Base-by-base conservation (phyloP, 1,284 basidiomycete genomes). In the Cronartium quercuum region DNA sequence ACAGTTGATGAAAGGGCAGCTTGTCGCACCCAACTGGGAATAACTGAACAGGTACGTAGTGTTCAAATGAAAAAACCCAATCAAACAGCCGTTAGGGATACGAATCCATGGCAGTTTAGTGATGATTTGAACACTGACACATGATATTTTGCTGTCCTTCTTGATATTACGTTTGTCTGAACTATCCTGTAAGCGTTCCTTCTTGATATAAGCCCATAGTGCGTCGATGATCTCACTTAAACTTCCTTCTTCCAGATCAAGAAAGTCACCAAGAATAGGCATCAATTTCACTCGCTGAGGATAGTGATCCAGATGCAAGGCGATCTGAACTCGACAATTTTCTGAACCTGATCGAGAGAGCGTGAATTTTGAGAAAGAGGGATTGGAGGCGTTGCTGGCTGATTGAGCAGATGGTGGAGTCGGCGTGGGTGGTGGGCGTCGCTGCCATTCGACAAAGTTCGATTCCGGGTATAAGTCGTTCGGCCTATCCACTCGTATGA, bases 371-470 rank as follows among this genome's bases (percentile, higher is more conserved):
- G 70, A 74, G 58, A 74, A 74, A n/a, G 12, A n/a, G 7, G 29
- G 57, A 3, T 6, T 12, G 10, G 34, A n/a, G 62, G 44, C 3
- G 10, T 10, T 42, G 18, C 35, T 12, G 35, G 10, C n/a, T 29
- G 29, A 2, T 29, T 29, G 29, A 29, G n/a, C n/a, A 13, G 44
- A 47, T n/a, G 44, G n/a, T 47, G 44, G n/a, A 2, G 44, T 13
- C n/a, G 44, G 29, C 29, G 29, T 29, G 29, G 29, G 29, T 29
- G 29, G 29, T 29, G 42, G 4, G 15, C 44, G 62, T 4, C 64
- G 47, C 37, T 74, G 63, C 63, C 64, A 74, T 61, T 74, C 70
- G 21, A 74, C 55, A 34, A 74, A 41, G 63, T 74, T 74, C 6
- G 70, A 64, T 51, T 74, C 70, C 0, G 70, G 70, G 38, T 74